Evolutionary conservation across 1,284 basidiomycete species (phyloP).

Genomic region (Cryptococcus wingfieldii): DNA sequence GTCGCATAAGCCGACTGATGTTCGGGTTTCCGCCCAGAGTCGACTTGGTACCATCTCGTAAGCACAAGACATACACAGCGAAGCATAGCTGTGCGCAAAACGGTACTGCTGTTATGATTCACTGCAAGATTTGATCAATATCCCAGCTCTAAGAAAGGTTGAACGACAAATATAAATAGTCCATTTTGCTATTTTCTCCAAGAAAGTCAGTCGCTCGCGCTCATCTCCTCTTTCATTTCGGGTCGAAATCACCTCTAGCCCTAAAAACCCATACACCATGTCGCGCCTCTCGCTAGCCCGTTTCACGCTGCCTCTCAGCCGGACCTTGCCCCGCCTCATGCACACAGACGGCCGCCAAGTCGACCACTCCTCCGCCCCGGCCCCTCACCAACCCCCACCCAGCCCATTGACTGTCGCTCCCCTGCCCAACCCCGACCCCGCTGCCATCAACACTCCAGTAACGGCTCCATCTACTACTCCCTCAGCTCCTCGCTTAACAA

Average conservation of each 20-base stretch:
- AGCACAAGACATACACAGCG: no score
- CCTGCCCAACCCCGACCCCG: neutral
- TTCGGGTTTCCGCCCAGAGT: no score
- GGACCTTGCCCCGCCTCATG: constrained; percentile 6
- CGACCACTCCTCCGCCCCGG: constrained; percentile 15
- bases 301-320: constrained; percentile 10
- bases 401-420: neutral
- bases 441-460: neutral
- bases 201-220: neutral
- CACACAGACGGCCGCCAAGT: constrained; percentile 31
- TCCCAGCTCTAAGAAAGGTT: no score
- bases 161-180: no score
- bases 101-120: no score
- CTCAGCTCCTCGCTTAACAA: neutral
- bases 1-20: no score
- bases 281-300: constrained; percentile 13
- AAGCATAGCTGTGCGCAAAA: no score
- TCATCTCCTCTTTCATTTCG: neutral
- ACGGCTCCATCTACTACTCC: constrained; percentile 10
- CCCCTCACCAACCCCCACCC: constrained; percentile 1
- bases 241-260: neutral
- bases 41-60: no score
- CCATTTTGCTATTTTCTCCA: neutral
- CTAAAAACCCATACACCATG: constrained; percentile 5
- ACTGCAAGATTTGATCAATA: no score